These are phyloP conservation scores for Jaenimonas drosophilae DNA, from an alignment of 208 protist species.

Conservation along the genomic window DNA sequence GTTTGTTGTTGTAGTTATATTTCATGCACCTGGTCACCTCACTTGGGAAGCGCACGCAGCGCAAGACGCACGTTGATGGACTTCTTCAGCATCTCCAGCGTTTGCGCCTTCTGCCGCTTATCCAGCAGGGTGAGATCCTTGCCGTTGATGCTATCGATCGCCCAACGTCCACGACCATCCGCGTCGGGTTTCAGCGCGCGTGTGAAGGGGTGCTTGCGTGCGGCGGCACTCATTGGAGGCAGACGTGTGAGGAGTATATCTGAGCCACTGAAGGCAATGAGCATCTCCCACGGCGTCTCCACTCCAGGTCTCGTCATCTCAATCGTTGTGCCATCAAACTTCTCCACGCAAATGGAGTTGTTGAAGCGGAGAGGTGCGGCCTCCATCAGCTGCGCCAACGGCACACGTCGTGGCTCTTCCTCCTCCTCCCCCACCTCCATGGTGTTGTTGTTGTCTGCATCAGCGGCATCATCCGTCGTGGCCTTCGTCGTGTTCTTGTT, in stretches of 20 bases:
- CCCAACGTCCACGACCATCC: conserved; percentile 28
- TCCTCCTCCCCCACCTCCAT: no score
- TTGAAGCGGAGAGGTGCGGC: conserved; percentile 18
- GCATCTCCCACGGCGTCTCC: conserved; percentile 32
- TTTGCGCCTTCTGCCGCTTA: conserved; percentile 21
- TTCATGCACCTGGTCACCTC: not conserved
- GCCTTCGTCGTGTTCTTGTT: no score
- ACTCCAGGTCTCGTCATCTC: conserved; percentile 15
- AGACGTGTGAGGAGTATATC: conserved; percentile 38
- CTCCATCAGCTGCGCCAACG: conserved; percentile 8
- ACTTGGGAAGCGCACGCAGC: not conserved
- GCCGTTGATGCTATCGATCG: conserved; percentile 45
- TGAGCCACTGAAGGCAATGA: conserved; percentile 22
- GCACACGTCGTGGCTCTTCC: conserved; percentile 5
- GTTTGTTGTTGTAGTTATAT: no score
- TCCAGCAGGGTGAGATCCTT: conserved; percentile 24
- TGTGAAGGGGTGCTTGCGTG: conserved; percentile 26
- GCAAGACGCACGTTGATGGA: not conserved
- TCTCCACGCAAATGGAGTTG: conserved; percentile 14
- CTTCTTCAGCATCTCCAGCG: conserved; percentile 34
- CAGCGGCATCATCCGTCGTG: no score
- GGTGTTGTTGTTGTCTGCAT: conserved; percentile 2
- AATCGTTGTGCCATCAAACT: conserved; percentile 22
- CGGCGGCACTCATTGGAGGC: conserved; percentile 15
- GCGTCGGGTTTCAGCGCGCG: conserved; percentile 19